A percentile compares a stretch with the other conserved stretches of the same genome.
Evolutionary conservation across 805 yeast species (phyloP).

Genomic region (Schwanniomyces sp.): DNA sequence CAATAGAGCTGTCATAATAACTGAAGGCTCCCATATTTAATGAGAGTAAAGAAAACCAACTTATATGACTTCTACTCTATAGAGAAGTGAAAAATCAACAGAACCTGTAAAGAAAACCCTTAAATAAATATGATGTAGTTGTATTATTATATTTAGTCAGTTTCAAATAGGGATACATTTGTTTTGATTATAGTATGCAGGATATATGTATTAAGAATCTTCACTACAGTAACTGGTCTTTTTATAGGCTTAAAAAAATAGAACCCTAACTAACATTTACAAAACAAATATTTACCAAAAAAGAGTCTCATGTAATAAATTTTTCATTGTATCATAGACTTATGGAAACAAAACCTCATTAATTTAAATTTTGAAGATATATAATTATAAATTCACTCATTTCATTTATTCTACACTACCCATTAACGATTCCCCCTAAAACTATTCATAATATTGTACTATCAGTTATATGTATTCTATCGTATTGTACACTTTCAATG

Average conservation of each 20-base stretch:
- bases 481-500: background rate
- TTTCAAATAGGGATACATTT: background rate
- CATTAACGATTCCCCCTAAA: no score
- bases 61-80: background rate
- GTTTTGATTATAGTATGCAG: background rate
- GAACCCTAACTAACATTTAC: no score
- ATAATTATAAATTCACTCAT: no score
- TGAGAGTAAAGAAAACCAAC: background rate
- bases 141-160: background rate
- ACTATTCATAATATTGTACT: no score
- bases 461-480: background rate
- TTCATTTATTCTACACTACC: background rate
- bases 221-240: background rate
- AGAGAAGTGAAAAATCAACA: background rate
- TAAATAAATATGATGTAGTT: background rate
- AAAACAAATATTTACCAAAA: no score
- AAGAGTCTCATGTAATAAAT: no score
- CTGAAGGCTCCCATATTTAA: slow-evolving; percentile 25
- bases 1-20: slow-evolving; percentile 38
- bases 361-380: no score
- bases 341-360: no score
- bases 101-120: background rate
- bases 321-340: no score
- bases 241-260: background rate
- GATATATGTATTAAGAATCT: background rate